phyloP scores from a whole-genome alignment of 768 basidiomycete genomes.

The Trametes maxima region DNA sequence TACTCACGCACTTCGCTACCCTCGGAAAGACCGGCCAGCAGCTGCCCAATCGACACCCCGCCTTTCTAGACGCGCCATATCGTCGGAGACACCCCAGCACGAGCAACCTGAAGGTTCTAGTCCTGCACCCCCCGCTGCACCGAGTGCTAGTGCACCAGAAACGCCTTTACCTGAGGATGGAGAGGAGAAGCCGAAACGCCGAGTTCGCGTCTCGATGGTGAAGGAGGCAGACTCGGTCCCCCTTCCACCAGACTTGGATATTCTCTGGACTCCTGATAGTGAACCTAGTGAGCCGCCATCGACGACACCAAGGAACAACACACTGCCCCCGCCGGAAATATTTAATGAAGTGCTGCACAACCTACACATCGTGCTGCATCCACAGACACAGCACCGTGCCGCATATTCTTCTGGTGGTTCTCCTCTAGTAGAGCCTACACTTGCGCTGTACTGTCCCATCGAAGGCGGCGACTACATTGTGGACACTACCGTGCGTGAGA shows the following conservation, averaged over 20 bases:
- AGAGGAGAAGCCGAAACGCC: constrained; percentile 39
- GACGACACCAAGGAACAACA: constrained; percentile 32
- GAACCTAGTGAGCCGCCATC: constrained; percentile 1
- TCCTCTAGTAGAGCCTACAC: constrained; percentile 70
- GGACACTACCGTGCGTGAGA: constrained; percentile 74
- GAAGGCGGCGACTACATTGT: constrained; percentile 86
- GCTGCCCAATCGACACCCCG: constrained; percentile 23
- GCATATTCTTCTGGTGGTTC: constrained; percentile 56
- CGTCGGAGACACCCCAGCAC: constrained; percentile 35
- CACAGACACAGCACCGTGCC: constrained; percentile 78
- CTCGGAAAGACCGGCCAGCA: constrained; percentile 33
- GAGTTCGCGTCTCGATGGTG: constrained; percentile 35
- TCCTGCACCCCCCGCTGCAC: constrained; percentile 19
- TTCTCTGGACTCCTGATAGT: constrained; percentile 63
- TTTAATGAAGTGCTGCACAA: constrained; percentile 78
- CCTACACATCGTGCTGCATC: constrained; percentile 75
- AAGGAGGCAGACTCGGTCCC: constrained; percentile 38
- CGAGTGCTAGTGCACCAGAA: constrained; percentile 24
- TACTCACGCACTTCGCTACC: constrained; percentile 33
- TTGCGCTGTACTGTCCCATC: constrained; percentile 87
- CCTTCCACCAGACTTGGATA: constrained; percentile 54
- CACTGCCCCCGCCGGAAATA: constrained; percentile 72
- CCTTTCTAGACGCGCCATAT: constrained; percentile 34
- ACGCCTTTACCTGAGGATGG: constrained; percentile 39
- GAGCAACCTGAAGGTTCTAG: constrained; percentile 19